Conservation (phyloP, 495 filamentous ascomycete species). For the Penicillium waksmanii region DNA sequence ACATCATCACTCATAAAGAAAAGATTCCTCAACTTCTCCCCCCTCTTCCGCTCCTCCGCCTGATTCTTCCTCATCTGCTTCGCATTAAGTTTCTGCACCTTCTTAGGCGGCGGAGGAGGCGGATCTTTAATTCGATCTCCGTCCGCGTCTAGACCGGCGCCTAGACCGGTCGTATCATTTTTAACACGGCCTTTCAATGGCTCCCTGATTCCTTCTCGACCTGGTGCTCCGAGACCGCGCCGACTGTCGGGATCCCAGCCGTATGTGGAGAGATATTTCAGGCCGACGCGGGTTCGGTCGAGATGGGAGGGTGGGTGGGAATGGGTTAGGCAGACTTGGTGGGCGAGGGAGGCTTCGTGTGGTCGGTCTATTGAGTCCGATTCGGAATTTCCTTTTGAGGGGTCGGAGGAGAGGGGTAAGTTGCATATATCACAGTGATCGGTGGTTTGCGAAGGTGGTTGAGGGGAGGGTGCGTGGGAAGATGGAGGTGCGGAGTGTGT, state of each 20-base stretch:
- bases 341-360: constrained; percentile 76
- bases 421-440: constrained; percentile 62
- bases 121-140: constrained; percentile 23
- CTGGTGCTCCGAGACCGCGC: constrained; percentile 67
- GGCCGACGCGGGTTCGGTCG: constrained; percentile 75
- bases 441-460: constrained; percentile 9
- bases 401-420: constrained; percentile 47
- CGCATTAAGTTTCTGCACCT: constrained; percentile 66
- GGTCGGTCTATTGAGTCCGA: constrained; percentile 22
- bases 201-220: constrained; percentile 70
- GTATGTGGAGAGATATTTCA: constrained; percentile 72
- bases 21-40: constrained; percentile 63
- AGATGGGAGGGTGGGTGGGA: constrained; percentile 84
- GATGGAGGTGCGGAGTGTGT: constrained; percentile 25
- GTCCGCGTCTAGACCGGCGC: constrained; percentile 42
- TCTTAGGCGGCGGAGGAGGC: constrained; percentile 44
- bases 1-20: constrained; percentile 73
- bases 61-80: constrained; percentile 67
- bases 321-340: constrained; percentile 79
- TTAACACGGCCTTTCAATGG: constrained; percentile 77
- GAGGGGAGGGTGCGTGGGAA: constrained; percentile 14
- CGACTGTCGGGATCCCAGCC: constrained; percentile 89
- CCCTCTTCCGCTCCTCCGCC: constrained; percentile 61
- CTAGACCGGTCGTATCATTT: constrained; percentile 74
- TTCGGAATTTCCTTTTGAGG: not conserved